Evolutionary conservation across 2,329 filamentous ascomycete species (phyloP).

Genomic region (Fusarium devonianum): DNA sequence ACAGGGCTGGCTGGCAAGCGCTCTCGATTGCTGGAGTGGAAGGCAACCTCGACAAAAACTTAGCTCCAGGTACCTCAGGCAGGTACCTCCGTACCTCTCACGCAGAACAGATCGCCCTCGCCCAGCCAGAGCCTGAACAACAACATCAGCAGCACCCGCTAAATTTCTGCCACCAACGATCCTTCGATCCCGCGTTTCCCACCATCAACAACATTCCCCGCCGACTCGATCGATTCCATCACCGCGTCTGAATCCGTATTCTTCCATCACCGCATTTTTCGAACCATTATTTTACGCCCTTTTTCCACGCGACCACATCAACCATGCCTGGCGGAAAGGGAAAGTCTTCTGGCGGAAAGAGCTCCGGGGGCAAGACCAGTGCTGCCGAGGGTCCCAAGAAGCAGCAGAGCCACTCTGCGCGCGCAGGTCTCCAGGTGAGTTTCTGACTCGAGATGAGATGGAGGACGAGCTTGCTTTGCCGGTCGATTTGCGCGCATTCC

Average conservation of each 20-base stretch:
- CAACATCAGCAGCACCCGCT: slow-evolving; percentile 43
- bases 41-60: slow-evolving; percentile 5
- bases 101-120: slow-evolving; percentile 27
- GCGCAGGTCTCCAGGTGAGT: slow-evolving; percentile 93
- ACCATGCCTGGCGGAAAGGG: slow-evolving; percentile 88
- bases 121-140: slow-evolving; percentile 36
- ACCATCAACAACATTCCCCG: slow-evolving; percentile 40
- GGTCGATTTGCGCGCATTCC: slow-evolving; percentile 37
- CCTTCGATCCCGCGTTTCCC: slow-evolving; percentile 39
- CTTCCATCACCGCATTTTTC: slow-evolving; percentile 24
- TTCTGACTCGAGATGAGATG: slow-evolving; percentile 6
- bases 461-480: slow-evolving; percentile 20
- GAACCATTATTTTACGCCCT: slow-evolving; percentile 29
- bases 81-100: slow-evolving; percentile 31
- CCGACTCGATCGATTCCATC: slow-evolving; percentile 25
- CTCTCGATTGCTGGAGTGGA: neutral
- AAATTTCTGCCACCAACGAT: slow-evolving; percentile 44
- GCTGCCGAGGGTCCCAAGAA: slow-evolving; percentile 76
- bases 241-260: slow-evolving; percentile 37
- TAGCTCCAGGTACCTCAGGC: slow-evolving; percentile 26
- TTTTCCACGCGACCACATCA: slow-evolving; percentile 33
- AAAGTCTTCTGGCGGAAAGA: slow-evolving; percentile 91
- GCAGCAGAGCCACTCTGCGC: slow-evolving; percentile 93
- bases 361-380: slow-evolving; percentile 76
- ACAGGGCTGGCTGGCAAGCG: slow-evolving; percentile 1